Evolutionary conservation across 306 rosid species (phyloP), one percentile per base, ranked within the genome.

Genomic region (Lablab purpureus): DNA sequence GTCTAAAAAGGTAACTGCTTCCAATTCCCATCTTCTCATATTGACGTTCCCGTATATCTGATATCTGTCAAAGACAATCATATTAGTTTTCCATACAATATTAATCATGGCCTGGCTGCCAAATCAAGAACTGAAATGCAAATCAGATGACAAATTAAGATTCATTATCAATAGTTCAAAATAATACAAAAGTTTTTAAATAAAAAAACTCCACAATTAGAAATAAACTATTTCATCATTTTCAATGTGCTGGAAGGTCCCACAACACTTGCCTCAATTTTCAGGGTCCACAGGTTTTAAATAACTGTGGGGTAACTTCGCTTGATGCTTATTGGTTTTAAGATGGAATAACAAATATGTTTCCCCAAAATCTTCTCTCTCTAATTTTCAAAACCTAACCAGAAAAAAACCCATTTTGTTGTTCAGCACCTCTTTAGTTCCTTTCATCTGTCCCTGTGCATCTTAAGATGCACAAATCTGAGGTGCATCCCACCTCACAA

Each of bases 21-120:
- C 99, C 99, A 73, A 95, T 95, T 85, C 98, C 99, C 89, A 87
- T 91, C 91, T 86, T 95, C 88, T 95, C 98, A 15, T 95, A 93
- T 10, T 87, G 96, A 27, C 90, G 89, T 82, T 95, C 99, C 3
- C 98, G 94, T 80, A 93, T 93, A 83, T 95, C 99, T 56, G 99
- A 95, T 85, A 95, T 93, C 99, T 95, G 91, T 6, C 49, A 15
- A 5, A 81, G n/a, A 69, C 51, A 66, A 52, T 40, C 21, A 62
- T 50, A 73, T n/a, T 23, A 60, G 47, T 45, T 74, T 71, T 28
- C 18, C 41, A 45, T 27, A 71, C 63, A 46, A 58, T 11, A n/a
- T 32, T 71, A 55, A 32, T 34, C 51, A 25, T 23, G 40, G 19
- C 73, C 59, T 25, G 64, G 60, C 25, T 7, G 49, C 8, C 49